Conservation (phyloP, 2,329 filamentous ascomycete genomes). For the Zasmidium angulare region DNA sequence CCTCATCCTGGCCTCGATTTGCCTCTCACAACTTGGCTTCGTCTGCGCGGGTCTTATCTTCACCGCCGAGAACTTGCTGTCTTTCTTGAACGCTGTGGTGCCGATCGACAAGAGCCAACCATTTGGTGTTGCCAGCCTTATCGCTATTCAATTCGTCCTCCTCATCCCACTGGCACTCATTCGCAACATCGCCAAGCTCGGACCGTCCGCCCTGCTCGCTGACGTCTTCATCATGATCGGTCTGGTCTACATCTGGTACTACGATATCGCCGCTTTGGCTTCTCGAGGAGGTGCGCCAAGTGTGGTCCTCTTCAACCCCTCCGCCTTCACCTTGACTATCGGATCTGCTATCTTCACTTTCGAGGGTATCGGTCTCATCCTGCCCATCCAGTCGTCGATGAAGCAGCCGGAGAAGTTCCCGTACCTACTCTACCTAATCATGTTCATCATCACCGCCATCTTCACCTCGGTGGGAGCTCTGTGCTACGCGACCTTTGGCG, state of each 20-base stretch:
- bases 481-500: constrained; percentile 73
- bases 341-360: constrained; percentile 76
- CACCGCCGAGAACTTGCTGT: constrained; percentile 69
- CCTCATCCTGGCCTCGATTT: constrained; percentile 68
- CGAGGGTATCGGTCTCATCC: constrained; percentile 73
- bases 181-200: constrained; percentile 73
- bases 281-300: constrained; percentile 57
- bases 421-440: constrained; percentile 64
- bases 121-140: constrained; percentile 59
- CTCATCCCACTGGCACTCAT: constrained; percentile 69
- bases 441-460: constrained; percentile 70
- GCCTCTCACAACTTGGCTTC: constrained; percentile 74
- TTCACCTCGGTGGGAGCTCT: constrained; percentile 72
- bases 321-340: constrained; percentile 67
- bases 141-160: constrained; percentile 63
- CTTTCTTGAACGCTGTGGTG: constrained; percentile 65
- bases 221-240: constrained; percentile 72
- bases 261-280: constrained; percentile 60
- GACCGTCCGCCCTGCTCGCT: constrained; percentile 66
- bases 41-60: constrained; percentile 78
- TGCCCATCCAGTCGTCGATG: constrained; percentile 77
- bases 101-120: constrained; percentile 43
- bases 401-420: constrained; percentile 67
- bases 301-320: constrained; percentile 69
- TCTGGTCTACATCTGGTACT: constrained; percentile 71